Conservation (phyloP, 2,329 filamentous ascomycete genomes). For the Tolypocladium cylindrosporum region DNA sequence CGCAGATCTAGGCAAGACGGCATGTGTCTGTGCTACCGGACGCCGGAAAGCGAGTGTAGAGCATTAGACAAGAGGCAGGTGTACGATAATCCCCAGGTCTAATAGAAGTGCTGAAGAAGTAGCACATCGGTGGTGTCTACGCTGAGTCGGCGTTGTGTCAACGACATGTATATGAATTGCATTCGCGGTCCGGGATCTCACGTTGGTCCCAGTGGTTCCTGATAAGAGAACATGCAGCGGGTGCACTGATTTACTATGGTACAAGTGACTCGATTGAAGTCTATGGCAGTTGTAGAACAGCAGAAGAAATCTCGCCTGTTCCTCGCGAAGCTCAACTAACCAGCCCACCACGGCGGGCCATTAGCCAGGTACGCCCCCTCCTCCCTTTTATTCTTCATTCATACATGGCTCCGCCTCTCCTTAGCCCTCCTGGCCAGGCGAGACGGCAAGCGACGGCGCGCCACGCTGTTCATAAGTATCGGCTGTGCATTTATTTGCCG, state of each 20-base stretch:
- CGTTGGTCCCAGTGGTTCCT: no score
- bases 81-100: background rate
- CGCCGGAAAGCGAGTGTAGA: background rate
- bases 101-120: background rate
- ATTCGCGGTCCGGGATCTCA: background rate
- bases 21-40: background rate
- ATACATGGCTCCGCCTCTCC: background rate
- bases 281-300: conserved; percentile 21
- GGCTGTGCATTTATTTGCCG: conserved; percentile 37
- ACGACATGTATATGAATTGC: background rate
- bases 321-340: conserved; percentile 7
- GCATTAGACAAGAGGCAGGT: background rate
- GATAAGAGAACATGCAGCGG: background rate
- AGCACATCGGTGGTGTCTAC: no score
- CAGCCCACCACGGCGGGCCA: background rate
- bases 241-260: conserved; percentile 17
- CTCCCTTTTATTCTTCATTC: conserved; percentile 1
- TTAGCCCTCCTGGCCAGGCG: background rate
- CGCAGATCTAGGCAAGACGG: background rate
- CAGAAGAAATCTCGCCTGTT: conserved; percentile 2
- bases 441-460: background rate
- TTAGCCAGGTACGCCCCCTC: conserved; percentile 2
- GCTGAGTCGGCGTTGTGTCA: background rate
- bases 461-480: background rate
- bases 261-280: conserved; percentile 24